Percentiles rank a stretch among this genome's conserved stretches.
Evolutionary conservation across 441 rosid genomes (phyloP).

Genomic region (Pelargonium australe): DNA sequence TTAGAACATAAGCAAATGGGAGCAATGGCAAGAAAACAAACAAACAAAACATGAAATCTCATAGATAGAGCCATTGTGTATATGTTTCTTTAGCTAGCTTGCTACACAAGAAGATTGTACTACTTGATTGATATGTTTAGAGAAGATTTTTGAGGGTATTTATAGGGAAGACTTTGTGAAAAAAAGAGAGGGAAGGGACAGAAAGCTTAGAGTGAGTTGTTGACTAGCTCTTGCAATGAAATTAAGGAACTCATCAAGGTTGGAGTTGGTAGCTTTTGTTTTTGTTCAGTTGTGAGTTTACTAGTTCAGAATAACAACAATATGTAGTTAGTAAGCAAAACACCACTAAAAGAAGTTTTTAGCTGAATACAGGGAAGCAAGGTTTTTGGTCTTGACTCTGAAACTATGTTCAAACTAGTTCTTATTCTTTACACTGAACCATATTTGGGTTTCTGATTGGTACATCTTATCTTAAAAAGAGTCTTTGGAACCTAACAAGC

Average conservation of each 20-base stretch:
- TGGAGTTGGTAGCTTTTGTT: background rate
- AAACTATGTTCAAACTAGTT: background rate
- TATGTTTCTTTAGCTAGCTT: background rate
- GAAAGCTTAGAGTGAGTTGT: background rate
- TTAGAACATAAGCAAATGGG: slow-evolving; percentile 40
- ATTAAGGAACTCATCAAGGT: slow-evolving; percentile 1
- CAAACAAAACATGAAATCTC: slow-evolving; percentile 24
- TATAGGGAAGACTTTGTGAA: background rate
- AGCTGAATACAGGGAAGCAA: background rate
- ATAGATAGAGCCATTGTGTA: slow-evolving; percentile 26
- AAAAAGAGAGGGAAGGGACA: background rate
- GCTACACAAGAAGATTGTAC: background rate
- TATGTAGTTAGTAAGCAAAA: background rate
- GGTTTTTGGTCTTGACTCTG: background rate
- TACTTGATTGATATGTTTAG: background rate
- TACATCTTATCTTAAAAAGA: too few species aligned
- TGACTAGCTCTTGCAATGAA: background rate
- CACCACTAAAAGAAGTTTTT: background rate
- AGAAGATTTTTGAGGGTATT: background rate
- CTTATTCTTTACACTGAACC: too few species aligned
- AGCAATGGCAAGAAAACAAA: slow-evolving; percentile 36
- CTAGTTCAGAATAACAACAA: background rate
- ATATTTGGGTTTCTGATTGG: too few species aligned
- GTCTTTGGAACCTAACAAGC: too few species aligned
- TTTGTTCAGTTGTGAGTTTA: background rate